Conservation (phyloP, 192 early-diverging fungal genomes). For the Gamsiella multidivaricata region DNA sequence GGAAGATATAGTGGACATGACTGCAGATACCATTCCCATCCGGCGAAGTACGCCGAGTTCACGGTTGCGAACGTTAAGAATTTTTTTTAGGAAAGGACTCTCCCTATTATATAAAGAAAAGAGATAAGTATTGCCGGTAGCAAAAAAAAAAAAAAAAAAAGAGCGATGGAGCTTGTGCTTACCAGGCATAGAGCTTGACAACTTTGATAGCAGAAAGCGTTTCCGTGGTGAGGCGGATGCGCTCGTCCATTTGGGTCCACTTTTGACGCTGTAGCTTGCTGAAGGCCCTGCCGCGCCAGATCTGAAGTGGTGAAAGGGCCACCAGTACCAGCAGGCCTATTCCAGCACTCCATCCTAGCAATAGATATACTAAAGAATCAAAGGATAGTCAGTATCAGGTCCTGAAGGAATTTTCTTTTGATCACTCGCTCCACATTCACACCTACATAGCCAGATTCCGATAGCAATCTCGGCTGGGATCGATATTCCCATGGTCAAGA, state of each 20-base stretch:
- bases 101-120: constrained; percentile 3
- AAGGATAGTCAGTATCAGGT: neutral
- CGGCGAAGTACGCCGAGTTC: constrained; percentile 2
- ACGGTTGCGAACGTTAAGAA: constrained; percentile 10
- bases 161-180: neutral
- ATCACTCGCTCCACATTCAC: neutral
- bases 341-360: constrained; percentile 47
- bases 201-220: constrained; percentile 52
- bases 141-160: neutral
- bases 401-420: neutral
- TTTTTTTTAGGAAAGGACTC: constrained; percentile 20
- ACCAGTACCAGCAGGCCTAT: constrained; percentile 21
- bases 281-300: constrained; percentile 29
- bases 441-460: constrained; percentile 30
- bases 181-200: constrained; percentile 44
- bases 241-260: constrained; percentile 40
- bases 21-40: neutral
- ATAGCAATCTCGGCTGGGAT: constrained; percentile 30
- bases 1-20: constrained; percentile 19
- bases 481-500: constrained; percentile 21
- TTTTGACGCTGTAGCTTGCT: constrained; percentile 23
- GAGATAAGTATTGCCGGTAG: neutral
- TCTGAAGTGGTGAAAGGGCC: constrained; percentile 32
- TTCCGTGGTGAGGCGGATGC: constrained; percentile 51
- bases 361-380: constrained; percentile 9